phyloP scores from a whole-genome alignment of 2,329 filamentous ascomycete species.

The Aspergillus brasiliensis region DNA sequence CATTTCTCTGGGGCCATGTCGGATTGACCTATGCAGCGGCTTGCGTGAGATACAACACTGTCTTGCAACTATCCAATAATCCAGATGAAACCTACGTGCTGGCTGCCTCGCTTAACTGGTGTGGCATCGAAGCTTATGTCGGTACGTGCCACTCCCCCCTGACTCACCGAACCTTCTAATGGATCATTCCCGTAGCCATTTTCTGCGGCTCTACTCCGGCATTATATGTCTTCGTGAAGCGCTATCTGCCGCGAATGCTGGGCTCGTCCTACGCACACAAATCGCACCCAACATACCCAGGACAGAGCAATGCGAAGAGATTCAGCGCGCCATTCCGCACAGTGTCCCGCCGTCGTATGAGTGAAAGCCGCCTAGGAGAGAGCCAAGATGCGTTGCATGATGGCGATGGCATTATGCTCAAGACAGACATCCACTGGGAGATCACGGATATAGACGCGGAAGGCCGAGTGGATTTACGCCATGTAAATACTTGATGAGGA shows the following conservation, averaged over 20 bases:
- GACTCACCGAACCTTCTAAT: not conserved
- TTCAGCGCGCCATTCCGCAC: not conserved
- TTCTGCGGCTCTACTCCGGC: conserved; percentile 21
- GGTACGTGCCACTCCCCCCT: conserved; percentile 6
- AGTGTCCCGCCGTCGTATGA: too few species aligned
- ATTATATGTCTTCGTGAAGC: conserved; percentile 13
- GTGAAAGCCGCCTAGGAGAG: not conserved
- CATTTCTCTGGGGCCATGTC: not conserved
- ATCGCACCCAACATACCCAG: not conserved
- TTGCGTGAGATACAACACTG: conserved; percentile 21
- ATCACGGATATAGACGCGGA: not conserved
- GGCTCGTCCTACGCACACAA: not conserved
- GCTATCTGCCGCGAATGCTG: conserved; percentile 6
- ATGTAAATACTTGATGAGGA: not conserved
- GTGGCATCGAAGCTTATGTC: conserved; percentile 19
- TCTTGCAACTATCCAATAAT: conserved; percentile 10
- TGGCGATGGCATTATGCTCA: conserved; percentile 13
- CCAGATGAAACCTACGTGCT: conserved; percentile 18
- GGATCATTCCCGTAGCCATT: conserved; percentile 7
- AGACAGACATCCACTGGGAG: conserved; percentile 15
- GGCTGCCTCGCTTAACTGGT: conserved; percentile 22
- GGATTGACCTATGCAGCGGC: conserved; percentile 8
- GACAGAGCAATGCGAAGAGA: not conserved
- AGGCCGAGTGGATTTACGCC: not conserved
- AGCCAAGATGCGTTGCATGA: not conserved